These are phyloP conservation scores for Corynespora cassiicola DNA, from an alignment of 2,329 filamentous ascomycete genomes.

Conservation along the genomic window DNA sequence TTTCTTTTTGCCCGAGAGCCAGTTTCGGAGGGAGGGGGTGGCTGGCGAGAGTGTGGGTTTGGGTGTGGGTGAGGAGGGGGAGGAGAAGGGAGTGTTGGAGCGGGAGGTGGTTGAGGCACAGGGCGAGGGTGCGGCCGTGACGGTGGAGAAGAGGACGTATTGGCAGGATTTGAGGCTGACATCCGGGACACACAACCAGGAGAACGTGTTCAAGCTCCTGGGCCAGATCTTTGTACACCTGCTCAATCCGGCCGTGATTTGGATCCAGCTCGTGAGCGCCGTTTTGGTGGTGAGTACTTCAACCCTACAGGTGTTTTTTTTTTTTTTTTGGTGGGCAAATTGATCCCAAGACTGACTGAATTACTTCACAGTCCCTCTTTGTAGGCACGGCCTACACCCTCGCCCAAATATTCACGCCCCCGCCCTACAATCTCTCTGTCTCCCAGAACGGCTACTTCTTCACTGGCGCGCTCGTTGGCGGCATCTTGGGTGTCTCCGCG, in stretches of 20 bases:
- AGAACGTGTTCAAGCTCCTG: constrained; percentile 21
- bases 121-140: not conserved
- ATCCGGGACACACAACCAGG: constrained; percentile 19
- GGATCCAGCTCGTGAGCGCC: constrained; percentile 24
- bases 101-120: constrained; percentile 9
- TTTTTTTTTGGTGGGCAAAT: not conserved
- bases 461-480: constrained; percentile 28
- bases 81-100: too few species aligned
- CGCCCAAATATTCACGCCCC: constrained; percentile 27
- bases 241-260: constrained; percentile 27
- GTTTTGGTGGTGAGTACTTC: constrained; percentile 23
- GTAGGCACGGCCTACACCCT: constrained; percentile 31
- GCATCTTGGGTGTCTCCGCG: constrained; percentile 23
- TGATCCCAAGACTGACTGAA: not conserved
- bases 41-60: not conserved
- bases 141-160: constrained; percentile 16
- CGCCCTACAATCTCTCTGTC: constrained; percentile 27
- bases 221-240: constrained; percentile 25
- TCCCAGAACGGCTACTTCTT: constrained; percentile 32
- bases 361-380: constrained; percentile 24
- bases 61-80: not conserved
- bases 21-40: constrained; percentile 16
- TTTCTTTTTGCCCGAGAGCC: constrained; percentile 37
- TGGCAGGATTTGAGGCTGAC: constrained; percentile 17
- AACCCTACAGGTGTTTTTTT: not conserved